Base-by-base conservation (phyloP, 176 grass and related monocot genomes). In the Dendrocalamus sinicus region DNA sequence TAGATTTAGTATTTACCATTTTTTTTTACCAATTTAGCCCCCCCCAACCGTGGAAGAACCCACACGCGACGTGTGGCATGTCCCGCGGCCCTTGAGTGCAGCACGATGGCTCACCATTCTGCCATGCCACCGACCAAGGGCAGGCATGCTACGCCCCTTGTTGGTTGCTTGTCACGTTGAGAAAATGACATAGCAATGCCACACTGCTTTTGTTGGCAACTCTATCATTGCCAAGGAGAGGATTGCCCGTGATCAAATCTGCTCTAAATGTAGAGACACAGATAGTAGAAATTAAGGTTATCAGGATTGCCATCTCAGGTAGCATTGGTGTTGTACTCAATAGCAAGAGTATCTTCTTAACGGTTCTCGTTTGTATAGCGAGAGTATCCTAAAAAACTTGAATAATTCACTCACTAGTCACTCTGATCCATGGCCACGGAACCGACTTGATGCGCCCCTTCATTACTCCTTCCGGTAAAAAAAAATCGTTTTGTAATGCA, bases 121-220 rank as follows among this genome's bases (percentile, higher is more conserved):
- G 30, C 30, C 30, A 32, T 32, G 30, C 30, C 30, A 32, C 30
- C 30, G 30, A 32, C 30, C 2, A 32, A 32, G 30, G 30, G 30
- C 30, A n/a, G n/a, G n/a, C n/a, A n/a, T n/a, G n/a, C n/a, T n/a
- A n/a, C n/a, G n/a, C n/a, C n/a, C n/a, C 30, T 83, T 77, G 28
- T 1, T 30, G 28, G 28, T 30, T 30, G 86, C 52, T 77, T 28
- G 70, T 70, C 79, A 88, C 79, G 63, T 70, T 22, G 75, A 51
- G 68, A 75, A 84, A 79, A 66, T 73, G 60, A 70, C 79, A 70
- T 16, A 24, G 61, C 19, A 37, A 59, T 40, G 7, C 47, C 60
- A 67, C 70, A 22, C n/a, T 75, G 39, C 60, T 15, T 15, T 55
- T 35, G 47, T 30, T 48, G n/a, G 41, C 20, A 43, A 5, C 72